A percentile compares a stretch with the other conserved stretches of the same genome.
Conservation (phyloP, 345 rosid genomes). For the Populus davidiana region DNA sequence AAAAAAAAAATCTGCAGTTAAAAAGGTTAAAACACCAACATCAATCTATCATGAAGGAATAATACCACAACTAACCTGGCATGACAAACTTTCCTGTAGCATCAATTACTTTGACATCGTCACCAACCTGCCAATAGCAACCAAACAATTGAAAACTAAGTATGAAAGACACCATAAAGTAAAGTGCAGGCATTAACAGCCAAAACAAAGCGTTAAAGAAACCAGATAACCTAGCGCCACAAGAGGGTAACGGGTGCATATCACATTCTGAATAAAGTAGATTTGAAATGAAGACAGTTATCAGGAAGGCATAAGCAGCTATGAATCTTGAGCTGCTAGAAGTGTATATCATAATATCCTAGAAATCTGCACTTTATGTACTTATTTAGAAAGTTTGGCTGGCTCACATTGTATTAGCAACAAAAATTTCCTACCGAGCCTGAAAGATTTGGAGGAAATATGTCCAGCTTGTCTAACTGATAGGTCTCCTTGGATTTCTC, state of each 20-base stretch:
- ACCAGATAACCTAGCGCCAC: not conserved
- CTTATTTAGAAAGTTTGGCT: not conserved
- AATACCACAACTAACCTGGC: conserved; percentile 58
- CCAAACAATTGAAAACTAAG: conserved; percentile 10
- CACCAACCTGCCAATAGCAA: conserved; percentile 59
- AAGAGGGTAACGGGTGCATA: not conserved
- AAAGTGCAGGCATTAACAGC: not conserved
- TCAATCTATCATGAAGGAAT: not conserved
- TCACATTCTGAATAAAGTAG: not conserved
- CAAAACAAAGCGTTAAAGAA: not conserved
- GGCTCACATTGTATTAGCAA: not conserved
- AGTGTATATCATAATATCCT: not conserved
- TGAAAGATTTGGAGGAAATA: not conserved
- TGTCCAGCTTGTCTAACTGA: not conserved
- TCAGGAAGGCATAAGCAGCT: not conserved
- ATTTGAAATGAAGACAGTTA: not conserved
- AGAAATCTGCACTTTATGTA: not conserved
- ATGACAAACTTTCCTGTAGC: conserved; percentile 92
- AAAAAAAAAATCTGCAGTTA: not conserved
- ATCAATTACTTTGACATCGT: conserved; percentile 79
- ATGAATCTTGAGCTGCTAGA: not conserved
- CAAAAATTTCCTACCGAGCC: not conserved
- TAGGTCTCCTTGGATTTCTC: not conserved
- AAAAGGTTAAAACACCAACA: conserved; percentile 1
- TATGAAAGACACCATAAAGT: not conserved